phyloP scores from a whole-genome alignment of 176 grass and related monocot species.

The Thinopyrum elongatum region DNA sequence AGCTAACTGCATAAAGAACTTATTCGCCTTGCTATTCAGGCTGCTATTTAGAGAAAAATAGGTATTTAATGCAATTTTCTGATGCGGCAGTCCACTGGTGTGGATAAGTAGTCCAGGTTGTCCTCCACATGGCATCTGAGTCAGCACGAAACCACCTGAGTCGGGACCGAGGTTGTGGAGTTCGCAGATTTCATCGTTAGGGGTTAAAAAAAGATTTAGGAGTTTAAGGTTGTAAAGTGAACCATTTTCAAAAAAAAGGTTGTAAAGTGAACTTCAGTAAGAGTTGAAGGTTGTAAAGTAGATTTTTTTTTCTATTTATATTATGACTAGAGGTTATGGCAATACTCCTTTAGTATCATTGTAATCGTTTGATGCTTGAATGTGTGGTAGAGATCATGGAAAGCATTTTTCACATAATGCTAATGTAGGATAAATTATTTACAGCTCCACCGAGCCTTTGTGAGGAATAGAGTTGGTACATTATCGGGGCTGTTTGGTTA shows the following conservation, averaged over 20 bases:
- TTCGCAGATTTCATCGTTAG: not conserved
- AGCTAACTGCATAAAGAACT: not conserved
- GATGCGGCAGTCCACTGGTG: not conserved
- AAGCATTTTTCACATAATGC: not conserved
- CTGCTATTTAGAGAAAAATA: not conserved
- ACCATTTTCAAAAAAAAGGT: too few relatives aligned
- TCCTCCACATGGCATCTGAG: not conserved
- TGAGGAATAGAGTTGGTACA: not conserved
- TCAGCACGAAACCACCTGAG: not conserved
- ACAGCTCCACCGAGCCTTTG: not conserved
- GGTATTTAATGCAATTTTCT: not conserved
- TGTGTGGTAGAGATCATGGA: not conserved
- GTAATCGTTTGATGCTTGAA: not conserved
- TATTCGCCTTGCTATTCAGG: not conserved
- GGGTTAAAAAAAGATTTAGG: too few relatives aligned
- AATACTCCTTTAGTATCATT: conserved; percentile 1
- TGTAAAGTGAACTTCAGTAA: not conserved
- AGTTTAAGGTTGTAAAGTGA: not conserved
- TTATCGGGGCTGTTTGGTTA: not conserved
- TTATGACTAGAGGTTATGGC: not conserved
- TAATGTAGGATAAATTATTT: conserved; percentile 1
- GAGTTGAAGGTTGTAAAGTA: too few relatives aligned
- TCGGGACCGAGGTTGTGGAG: not conserved
- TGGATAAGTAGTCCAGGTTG: not conserved
- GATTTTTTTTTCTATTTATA: not conserved